A percentile compares a stretch with the other conserved stretches of the same genome.
phyloP scores from a whole-genome alignment of 2,329 filamentous ascomycete genomes.

The Cercospora janseana region DNA sequence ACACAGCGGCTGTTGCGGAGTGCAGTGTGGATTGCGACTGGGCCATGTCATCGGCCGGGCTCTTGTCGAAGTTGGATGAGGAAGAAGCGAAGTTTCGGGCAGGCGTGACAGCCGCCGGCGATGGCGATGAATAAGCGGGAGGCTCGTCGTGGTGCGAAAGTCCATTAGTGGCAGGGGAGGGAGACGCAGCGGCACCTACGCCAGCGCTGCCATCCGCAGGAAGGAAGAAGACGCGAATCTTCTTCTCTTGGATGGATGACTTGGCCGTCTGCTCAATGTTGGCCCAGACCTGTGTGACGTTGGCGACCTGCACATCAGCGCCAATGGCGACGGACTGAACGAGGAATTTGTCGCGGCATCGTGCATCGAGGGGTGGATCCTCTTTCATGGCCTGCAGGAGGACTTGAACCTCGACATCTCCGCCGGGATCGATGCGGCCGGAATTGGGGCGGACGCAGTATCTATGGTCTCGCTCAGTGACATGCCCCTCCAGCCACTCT shows the following conservation, averaged over 20 bases:
- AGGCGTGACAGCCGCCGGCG: slow-evolving; percentile 50
- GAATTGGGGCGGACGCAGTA: slow-evolving; percentile 98
- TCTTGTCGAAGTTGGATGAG: slow-evolving; percentile 36
- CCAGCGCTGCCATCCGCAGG: slow-evolving; percentile 54
- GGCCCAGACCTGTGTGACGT: slow-evolving; percentile 77
- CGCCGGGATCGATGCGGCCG: slow-evolving; percentile 86
- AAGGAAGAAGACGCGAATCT: slow-evolving; percentile 89
- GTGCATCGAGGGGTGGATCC: slow-evolving; percentile 79
- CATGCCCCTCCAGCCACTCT: background rate
- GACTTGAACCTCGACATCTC: slow-evolving; percentile 93
- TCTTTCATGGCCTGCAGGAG: slow-evolving; percentile 97
- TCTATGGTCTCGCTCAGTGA: slow-evolving; percentile 50
- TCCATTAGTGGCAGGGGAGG: slow-evolving; percentile 29
- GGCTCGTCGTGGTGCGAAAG: slow-evolving; percentile 42
- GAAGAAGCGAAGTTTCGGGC: slow-evolving; percentile 34
- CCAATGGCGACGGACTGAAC: slow-evolving; percentile 87
- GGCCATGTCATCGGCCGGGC: slow-evolving; percentile 29
- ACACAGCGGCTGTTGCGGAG: slow-evolving; percentile 44
- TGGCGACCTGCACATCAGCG: slow-evolving; percentile 77
- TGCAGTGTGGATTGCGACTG: slow-evolving; percentile 41
- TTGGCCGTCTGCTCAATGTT: slow-evolving; percentile 72
- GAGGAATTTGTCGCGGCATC: slow-evolving; percentile 96
- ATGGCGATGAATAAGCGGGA: slow-evolving; percentile 57
- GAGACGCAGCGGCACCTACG: slow-evolving; percentile 15
- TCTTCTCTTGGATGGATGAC: slow-evolving; percentile 79